These are phyloP conservation scores for Alternaria viburni DNA, from an alignment of 2,329 filamentous ascomycete species.

Conservation along the genomic window DNA sequence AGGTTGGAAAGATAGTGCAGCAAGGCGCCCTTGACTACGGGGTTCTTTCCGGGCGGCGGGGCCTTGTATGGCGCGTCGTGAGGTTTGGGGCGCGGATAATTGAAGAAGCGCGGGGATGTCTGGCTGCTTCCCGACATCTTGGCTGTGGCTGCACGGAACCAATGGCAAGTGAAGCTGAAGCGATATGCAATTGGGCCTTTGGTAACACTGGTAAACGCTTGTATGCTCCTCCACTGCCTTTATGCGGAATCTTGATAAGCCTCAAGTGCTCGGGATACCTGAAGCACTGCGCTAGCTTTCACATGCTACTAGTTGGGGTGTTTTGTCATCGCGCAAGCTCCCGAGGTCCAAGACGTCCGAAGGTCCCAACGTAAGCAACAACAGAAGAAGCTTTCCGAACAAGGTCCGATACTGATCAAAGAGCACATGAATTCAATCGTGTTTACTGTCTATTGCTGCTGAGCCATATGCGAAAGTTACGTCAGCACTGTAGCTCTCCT, in stretches of 20 bases:
- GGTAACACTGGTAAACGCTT: not conserved
- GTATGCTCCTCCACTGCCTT: not conserved
- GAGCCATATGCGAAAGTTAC: not conserved
- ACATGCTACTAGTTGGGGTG: slow-evolving; percentile 1
- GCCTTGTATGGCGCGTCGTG: slow-evolving; percentile 43
- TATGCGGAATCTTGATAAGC: not conserved
- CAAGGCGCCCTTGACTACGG: slow-evolving; percentile 69
- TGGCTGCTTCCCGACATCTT: slow-evolving; percentile 30
- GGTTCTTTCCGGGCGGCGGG: slow-evolving; percentile 62
- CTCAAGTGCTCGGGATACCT: slow-evolving; percentile 1
- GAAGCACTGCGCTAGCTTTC: not conserved
- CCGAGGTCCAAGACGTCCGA: not conserved
- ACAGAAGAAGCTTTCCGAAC: not conserved
- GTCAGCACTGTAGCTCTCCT: slow-evolving; percentile 1
- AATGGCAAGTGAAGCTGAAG: not conserved
- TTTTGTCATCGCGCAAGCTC: not conserved
- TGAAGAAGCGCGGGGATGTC: slow-evolving; percentile 35
- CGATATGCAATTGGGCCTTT: not conserved
- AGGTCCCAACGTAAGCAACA: not conserved
- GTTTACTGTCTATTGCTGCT: not conserved
- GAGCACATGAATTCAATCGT: not conserved
- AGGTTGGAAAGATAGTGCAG: slow-evolving; percentile 67
- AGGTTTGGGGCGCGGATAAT: slow-evolving; percentile 44
- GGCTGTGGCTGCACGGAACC: slow-evolving; percentile 3
- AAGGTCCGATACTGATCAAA: not conserved